Evolutionary conservation across 441 rosid species (phyloP), one percentile per base, ranked within the genome.

Genomic region (Corymbia calophylla): DNA sequence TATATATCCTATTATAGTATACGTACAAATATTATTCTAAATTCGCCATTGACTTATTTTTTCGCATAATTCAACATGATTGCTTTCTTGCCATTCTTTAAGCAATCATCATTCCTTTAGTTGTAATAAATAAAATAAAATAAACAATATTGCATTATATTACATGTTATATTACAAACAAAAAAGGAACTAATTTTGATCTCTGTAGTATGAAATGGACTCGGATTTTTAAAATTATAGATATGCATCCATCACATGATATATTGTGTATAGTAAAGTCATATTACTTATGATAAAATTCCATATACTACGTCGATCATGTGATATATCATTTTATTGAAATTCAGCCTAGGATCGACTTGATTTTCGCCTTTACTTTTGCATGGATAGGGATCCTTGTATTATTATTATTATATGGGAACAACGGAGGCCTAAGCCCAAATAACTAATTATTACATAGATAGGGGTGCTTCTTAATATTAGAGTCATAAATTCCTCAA

Each of bases 181-280:
- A 7, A n/a, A n/a, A n/a, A 64, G 19, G 7, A 2, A n/a, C 19
- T 7, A 64, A 64, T 64, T 64, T 64, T 3, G n/a, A n/a, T n/a
- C 7, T n/a, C 5, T 4, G 7, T n/a, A 64, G 15, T 7, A n/a
- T n/a, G 32, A 64, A 64, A 10, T 64, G n/a, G 19, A n/a, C 35
- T n/a, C 2, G 11, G 10, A 35, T 64, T n/a, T 64, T 16, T 15
- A 64, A 64, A 64, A 17, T 8, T n/a, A 15, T n/a, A 64, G 35
- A 15, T n/a, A n/a, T n/a, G n/a, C 35, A n/a, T n/a, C 35, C 39
- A 64, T 64, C 35, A 15, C 35, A 14, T 14, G 18, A 0, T 0
- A 62, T 64, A 64, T 64, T n/a, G 10, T 27, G 16, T n/a, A n/a
- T n/a, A n/a, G n/a, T 64, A 31, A 64, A 15, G 73, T n/a, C 5